Evolutionary conservation across 768 basidiomycete genomes (phyloP), one percentile per base, ranked within the genome.

Genomic region (Cystobasidium ongulense): DNA sequence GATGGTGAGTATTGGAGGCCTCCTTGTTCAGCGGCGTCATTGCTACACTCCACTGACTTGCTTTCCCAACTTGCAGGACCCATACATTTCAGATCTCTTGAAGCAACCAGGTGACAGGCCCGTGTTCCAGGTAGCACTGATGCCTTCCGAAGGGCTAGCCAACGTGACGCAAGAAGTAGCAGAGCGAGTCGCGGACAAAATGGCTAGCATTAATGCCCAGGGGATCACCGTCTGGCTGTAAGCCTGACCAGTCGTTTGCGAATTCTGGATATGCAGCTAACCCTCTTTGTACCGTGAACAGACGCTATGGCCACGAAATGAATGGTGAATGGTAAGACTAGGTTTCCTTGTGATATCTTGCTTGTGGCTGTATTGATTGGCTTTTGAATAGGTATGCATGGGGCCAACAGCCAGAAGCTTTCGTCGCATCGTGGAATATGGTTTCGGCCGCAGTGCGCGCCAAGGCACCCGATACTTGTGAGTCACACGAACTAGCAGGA

Each of bases 371-470:
- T 7, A 7, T 13, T 11, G 18, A 64, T 27, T 11, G 7, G 36
- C 63, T 64, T 35, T 15, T 13, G 7, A 15, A 35, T 18, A 59
- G 70, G 70, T 54, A 66, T 29, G 65, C 70, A 4, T 74, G 65
- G 66, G 73, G 62, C 4, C 73, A 74, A n/a, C 73, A 74, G 36
- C 73, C 73, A 10, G 73, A 33, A 18, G 73, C 73, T 38, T 74
- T 66, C 43, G 29, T 74, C 33, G 43, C 23, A 17, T 67, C 64
- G 1, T 74, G 73, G 73, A 39, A 74, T 15, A 23, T 74, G 39
- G 73, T 74, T n/a, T 38, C 73, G n/a, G n/a, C 36, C 18, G 36
- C 73, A 29, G 73, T 74, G 11, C 63, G 54, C 13, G 73, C 73
- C 10, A 35, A 57, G 15, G 73, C 73, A 27, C 61, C 61, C n/a